Conservation (phyloP, 495 filamentous ascomycete species). For the Neurospora discreta region DNA sequence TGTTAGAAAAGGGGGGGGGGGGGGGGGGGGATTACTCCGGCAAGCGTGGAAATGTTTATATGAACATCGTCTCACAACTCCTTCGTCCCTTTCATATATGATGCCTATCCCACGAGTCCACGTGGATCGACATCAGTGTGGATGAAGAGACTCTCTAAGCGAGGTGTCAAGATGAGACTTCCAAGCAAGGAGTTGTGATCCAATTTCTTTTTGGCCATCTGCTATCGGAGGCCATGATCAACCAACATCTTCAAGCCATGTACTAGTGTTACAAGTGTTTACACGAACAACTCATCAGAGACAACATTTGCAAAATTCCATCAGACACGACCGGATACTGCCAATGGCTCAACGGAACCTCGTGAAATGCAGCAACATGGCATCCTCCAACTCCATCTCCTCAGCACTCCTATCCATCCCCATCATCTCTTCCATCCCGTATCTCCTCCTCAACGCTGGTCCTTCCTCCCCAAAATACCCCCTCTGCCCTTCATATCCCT, state of each 20-base stretch:
- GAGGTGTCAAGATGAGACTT: neutral
- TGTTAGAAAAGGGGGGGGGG: neutral
- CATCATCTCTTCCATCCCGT: neutral
- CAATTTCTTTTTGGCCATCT: neutral
- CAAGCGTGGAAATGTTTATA: neutral
- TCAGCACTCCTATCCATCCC: neutral
- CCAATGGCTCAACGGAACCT: neutral
- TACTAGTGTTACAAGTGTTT: neutral
- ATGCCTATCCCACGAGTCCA: neutral
- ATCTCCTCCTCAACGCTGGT: neutral
- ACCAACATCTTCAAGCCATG: neutral
- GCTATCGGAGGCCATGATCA: neutral
- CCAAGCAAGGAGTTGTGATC: neutral
- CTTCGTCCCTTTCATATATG: neutral
- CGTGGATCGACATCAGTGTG: neutral
- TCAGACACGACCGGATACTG: neutral
- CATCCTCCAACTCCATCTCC: neutral
- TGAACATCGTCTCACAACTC: neutral
- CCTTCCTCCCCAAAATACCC: neutral
- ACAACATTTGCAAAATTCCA: neutral
- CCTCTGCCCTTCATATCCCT: neutral
- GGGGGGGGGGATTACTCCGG: neutral
- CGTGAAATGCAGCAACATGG: neutral
- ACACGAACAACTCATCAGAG: neutral
- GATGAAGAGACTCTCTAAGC: neutral